Evolutionary conservation across 2,329 filamentous ascomycete species (phyloP), one percentile per base, ranked within the genome.

Genomic region (Coniochaeta sp.): DNA sequence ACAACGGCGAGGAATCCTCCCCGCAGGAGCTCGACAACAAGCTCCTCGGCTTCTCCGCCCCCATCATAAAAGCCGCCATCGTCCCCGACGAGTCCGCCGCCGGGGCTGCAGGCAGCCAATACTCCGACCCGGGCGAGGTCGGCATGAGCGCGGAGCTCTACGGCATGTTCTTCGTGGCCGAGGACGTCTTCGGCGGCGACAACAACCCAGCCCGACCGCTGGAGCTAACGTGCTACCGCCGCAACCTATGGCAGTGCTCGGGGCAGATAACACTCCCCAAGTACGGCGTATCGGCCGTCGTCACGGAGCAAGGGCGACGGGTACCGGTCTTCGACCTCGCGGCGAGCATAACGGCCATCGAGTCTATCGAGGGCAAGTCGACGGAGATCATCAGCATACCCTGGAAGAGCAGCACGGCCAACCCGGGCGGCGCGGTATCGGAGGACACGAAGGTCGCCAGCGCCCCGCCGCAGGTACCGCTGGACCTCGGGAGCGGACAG

Each of bases 371-470:
- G 71, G 90, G 91, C 57, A 96, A 96, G 69, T 69, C 86, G 0
- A 93, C 96, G 6, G 96, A 97, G 75, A 96, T 98, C 63, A 97
- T 98, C 62, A 95, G 89, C 0, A 95, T 98, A 56, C 93, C 93
- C 0, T 97, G 93, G 93, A 97, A 97, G 77, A 96, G 79, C 82
- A 69, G 88, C 77, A 68, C 54, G 87, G 76, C 67, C 87, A 70
- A 72, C 82, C 68, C 69, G 77, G 2, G 72, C 19, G 71, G 67
- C 12, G 43, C 19, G 9, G 58, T 22, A 31, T 65, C 67, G 1
- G 80, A 84, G 67, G 82, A 80, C 63, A 71, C 73, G 60, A 84
- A 81, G 66, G 74, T 76, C 3, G 77, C 77, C 12, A 71, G 74
- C 19, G 75, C 82, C 3, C 85, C 85, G 38, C 79, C 82, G 0